These are phyloP conservation scores for Leccinum sublutescens DNA, from an alignment of 768 basidiomycete genomes.

Conservation along the genomic window DNA sequence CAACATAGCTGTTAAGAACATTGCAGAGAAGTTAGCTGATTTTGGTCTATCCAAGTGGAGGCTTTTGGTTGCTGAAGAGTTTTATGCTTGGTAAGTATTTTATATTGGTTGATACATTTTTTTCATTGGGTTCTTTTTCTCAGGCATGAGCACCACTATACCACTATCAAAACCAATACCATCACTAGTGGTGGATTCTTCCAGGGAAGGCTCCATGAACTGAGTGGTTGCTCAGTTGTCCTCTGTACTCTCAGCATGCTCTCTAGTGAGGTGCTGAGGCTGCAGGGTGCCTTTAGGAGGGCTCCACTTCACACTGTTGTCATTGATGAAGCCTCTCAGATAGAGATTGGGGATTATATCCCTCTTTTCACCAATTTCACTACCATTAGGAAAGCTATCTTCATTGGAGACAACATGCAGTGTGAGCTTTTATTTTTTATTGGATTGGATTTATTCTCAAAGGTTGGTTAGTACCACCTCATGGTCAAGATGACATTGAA, in stretches of 20 bases:
- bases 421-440: conserved; percentile 40
- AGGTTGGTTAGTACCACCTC: conserved; percentile 64
- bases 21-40: conserved; percentile 73
- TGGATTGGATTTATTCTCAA: conserved; percentile 30
- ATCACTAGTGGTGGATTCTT: conserved; percentile 47
- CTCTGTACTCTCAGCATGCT: conserved; percentile 81
- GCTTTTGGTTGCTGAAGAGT: conserved; percentile 70
- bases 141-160: conserved; percentile 84
- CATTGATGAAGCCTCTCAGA: conserved; percentile 68
- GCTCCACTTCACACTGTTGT: conserved; percentile 48
- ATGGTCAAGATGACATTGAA: conserved; percentile 67
- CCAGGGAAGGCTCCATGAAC: conserved; percentile 29
- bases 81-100: conserved; percentile 59
- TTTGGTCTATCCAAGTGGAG: conserved; percentile 56
- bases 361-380: conserved; percentile 34
- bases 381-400: conserved; percentile 51
- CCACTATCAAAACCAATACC: conserved; percentile 43
- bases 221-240: conserved; percentile 51
- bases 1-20: conserved; percentile 88
- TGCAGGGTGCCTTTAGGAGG: conserved; percentile 19
- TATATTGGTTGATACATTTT: not conserved
- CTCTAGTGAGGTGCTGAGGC: conserved; percentile 36
- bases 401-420: conserved; percentile 69
- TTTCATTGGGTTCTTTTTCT: conserved; percentile 5
- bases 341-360: conserved; percentile 55